phyloP scores from a whole-genome alignment of 2,329 filamentous ascomycete species.

The Trichophyton simii region DNA sequence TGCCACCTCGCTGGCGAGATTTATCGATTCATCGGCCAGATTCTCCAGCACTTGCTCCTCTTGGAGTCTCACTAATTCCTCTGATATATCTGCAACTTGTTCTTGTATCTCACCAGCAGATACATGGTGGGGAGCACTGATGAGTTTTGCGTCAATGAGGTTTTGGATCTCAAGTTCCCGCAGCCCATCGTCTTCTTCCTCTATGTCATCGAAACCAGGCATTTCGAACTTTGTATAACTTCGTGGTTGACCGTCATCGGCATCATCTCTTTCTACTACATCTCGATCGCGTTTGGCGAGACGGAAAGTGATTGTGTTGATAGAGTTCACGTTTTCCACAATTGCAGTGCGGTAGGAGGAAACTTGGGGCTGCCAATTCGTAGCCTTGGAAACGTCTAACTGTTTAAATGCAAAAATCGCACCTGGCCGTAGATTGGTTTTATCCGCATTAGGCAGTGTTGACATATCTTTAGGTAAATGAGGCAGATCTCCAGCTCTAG shows the following conservation, averaged over 20 bases:
- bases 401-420: slow-evolving; percentile 37
- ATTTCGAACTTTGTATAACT: slow-evolving; percentile 69
- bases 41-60: slow-evolving; percentile 3
- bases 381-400: slow-evolving; percentile 35
- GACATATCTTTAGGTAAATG: slow-evolving; percentile 49
- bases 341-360: slow-evolving; percentile 53
- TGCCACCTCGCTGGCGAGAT: slow-evolving; percentile 18
- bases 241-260: slow-evolving; percentile 56
- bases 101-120: not conserved
- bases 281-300: slow-evolving; percentile 58
- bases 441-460: slow-evolving; percentile 38
- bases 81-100: not conserved
- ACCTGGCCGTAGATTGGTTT: slow-evolving; percentile 24
- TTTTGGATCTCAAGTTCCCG: slow-evolving; percentile 49
- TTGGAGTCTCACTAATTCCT: slow-evolving; percentile 6
- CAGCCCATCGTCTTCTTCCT: slow-evolving; percentile 46
- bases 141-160: slow-evolving; percentile 55
- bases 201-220: slow-evolving; percentile 49
- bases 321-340: slow-evolving; percentile 43
- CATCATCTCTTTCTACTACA: slow-evolving; percentile 43
- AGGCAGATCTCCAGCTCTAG: slow-evolving; percentile 31
- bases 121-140: slow-evolving; percentile 30
- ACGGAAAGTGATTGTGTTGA: slow-evolving; percentile 45
- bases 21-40: slow-evolving; percentile 15
- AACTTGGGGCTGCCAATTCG: slow-evolving; percentile 36